These are phyloP conservation scores for Scutellospora calospora DNA, from an alignment of 371 early-diverging fungal species.

Conservation along the genomic window DNA sequence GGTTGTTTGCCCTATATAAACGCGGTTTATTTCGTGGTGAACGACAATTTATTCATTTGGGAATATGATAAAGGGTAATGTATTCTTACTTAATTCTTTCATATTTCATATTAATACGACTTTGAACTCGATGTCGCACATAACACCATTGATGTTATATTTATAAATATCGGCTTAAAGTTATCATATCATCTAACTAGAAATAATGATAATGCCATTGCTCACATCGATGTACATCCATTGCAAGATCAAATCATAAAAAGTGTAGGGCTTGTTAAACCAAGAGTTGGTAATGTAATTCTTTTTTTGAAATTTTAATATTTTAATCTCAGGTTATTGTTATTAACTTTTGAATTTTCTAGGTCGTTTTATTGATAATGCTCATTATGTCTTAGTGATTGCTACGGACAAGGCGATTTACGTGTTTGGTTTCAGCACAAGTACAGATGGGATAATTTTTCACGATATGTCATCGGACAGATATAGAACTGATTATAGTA, in stretches of 20 bases:
- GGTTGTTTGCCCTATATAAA: conserved; percentile 27
- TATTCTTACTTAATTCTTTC: not conserved
- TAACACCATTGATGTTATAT: not conserved
- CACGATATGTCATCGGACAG: conserved; percentile 34
- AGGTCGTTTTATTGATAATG: conserved; percentile 33
- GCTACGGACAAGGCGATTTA: conserved; percentile 23
- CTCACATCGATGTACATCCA: conserved; percentile 18
- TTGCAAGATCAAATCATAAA: conserved; percentile 29
- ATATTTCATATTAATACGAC: too few relatives aligned
- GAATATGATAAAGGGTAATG: conserved; percentile 30
- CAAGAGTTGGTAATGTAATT: conserved; percentile 22
- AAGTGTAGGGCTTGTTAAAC: conserved; percentile 33
- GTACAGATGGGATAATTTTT: not conserved
- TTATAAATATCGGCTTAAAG: not conserved
- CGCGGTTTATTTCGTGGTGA: conserved; percentile 10
- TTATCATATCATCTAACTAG: not conserved
- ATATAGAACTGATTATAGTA: conserved; percentile 17
- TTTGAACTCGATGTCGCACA: too few relatives aligned
- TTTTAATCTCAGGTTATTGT: not conserved
- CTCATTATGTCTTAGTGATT: conserved; percentile 34
- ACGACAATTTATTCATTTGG: conserved; percentile 32
- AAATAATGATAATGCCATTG: conserved; percentile 17
- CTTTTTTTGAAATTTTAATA: not conserved
- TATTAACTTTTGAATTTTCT: not conserved
- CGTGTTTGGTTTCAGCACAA: conserved; percentile 29